A percentile compares a stretch with the other conserved stretches of the same genome.
phyloP scores from a whole-genome alignment of 2,329 filamentous ascomycete species.

The Elsinoe australis region DNA sequence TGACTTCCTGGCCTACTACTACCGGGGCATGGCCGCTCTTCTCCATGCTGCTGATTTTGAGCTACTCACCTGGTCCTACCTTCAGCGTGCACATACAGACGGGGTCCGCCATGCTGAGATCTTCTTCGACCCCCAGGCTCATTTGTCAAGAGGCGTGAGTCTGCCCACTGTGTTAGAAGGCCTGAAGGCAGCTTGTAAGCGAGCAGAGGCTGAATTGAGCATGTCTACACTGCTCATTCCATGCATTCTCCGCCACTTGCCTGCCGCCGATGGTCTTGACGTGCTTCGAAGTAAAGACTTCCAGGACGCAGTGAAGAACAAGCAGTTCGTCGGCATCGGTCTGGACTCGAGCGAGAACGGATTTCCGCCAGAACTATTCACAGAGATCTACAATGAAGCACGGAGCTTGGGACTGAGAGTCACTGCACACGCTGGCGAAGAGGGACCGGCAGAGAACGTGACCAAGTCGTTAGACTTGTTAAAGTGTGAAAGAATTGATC shows the following conservation, averaged over 20 bases:
- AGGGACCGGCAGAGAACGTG: constrained; percentile 62
- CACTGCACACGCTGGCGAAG: constrained; percentile 72
- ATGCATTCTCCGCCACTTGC: constrained; percentile 49
- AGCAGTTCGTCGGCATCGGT: constrained; percentile 56
- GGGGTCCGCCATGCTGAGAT: constrained; percentile 51
- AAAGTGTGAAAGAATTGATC: constrained; percentile 61
- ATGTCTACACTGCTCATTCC: constrained; percentile 17
- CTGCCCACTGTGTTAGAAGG: constrained; percentile 17
- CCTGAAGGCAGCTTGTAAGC: constrained; percentile 15
- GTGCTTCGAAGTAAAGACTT: constrained; percentile 19
- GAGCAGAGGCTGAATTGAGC: constrained; percentile 15
- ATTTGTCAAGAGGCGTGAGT: constrained; percentile 16
- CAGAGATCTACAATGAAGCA: constrained; percentile 52
- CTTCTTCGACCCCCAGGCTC: constrained; percentile 21
- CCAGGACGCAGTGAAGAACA: constrained; percentile 35
- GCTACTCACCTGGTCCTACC: constrained; percentile 64
- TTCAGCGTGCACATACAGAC: constrained; percentile 55
- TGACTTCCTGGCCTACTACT: constrained; percentile 74
- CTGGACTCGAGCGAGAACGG: constrained; percentile 54
- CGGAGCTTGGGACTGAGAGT: constrained; percentile 47
- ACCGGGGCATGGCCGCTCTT: constrained; percentile 65
- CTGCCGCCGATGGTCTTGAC: constrained; percentile 31
- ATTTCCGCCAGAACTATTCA: constrained; percentile 48
- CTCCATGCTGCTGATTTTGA: constrained; percentile 61
- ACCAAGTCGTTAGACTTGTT: constrained; percentile 54